These are phyloP conservation scores for Candolleomyces aberdarensis DNA, from an alignment of 768 basidiomycete genomes.

Conservation along the genomic window DNA sequence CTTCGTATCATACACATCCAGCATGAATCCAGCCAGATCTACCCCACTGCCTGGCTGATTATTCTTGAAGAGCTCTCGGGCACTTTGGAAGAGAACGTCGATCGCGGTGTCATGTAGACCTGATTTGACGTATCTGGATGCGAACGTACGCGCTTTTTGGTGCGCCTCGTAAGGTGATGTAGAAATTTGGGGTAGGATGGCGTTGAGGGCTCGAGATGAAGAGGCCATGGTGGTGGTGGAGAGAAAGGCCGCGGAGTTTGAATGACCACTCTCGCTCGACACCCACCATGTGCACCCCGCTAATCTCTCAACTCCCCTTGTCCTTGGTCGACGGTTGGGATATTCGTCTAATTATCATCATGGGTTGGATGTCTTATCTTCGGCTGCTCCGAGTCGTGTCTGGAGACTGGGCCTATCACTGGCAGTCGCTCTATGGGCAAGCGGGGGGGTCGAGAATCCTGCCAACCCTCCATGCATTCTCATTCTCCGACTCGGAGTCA, in stretches of 20 bases:
- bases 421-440: no score
- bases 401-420: no score
- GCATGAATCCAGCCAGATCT: constrained; percentile 75
- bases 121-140: constrained; percentile 81
- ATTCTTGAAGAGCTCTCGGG: constrained; percentile 82
- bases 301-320: no score
- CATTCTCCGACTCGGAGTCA: no score
- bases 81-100: constrained; percentile 89
- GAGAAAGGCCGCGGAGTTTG: constrained; percentile 6
- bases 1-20: constrained; percentile 81
- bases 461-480: no score
- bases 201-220: constrained; percentile 66
- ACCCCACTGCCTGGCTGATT: constrained; percentile 88
- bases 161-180: constrained; percentile 89
- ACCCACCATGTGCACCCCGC: no score
- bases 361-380: no score
- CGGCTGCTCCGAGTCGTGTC: no score
- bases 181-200: constrained; percentile 70
- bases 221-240: constrained; percentile 27
- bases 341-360: no score
- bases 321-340: no score
- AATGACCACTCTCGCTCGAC: background rate
- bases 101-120: constrained; percentile 82
- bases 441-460: no score
- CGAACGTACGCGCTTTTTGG: constrained; percentile 95